A percentile compares a stretch with the other conserved stretches of the same genome.
phyloP scores from a whole-genome alignment of 306 rosid species.

The Sophora flavescens region DNA sequence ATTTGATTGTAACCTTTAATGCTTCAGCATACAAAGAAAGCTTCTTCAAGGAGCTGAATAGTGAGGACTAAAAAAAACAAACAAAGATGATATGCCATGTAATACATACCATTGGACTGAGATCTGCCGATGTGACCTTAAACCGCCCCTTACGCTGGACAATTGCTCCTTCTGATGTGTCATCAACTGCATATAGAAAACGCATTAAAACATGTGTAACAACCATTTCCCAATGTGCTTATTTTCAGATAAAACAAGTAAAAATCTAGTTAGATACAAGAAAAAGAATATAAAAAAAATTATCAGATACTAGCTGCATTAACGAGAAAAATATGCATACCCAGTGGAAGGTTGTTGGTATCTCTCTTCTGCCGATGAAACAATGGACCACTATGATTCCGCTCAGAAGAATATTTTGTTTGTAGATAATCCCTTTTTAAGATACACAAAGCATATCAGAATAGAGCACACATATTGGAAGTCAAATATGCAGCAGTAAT shows the following conservation, averaged over 20 bases:
- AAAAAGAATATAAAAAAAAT: slow-evolving; percentile 31
- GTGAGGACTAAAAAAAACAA: neutral
- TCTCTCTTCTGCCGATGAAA: slow-evolving; percentile 81
- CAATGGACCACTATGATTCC: slow-evolving; percentile 86
- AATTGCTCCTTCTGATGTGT: slow-evolving; percentile 89
- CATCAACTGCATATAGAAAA: slow-evolving; percentile 67
- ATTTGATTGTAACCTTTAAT: slow-evolving; percentile 9
- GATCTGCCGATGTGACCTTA: slow-evolving; percentile 86
- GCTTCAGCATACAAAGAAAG: slow-evolving; percentile 33
- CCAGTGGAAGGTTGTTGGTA: slow-evolving; percentile 63
- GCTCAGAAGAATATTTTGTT: slow-evolving; percentile 64
- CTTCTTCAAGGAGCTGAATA: neutral
- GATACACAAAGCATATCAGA: slow-evolving; percentile 40
- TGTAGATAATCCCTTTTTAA: slow-evolving; percentile 81
- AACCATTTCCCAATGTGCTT: slow-evolving; percentile 29
- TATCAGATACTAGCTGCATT: slow-evolving; percentile 20
- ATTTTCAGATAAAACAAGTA: slow-evolving; percentile 27
- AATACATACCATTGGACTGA: slow-evolving; percentile 77
- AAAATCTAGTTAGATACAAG: slow-evolving; percentile 30
- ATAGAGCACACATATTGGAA: slow-evolving; percentile 21
- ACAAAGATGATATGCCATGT: slow-evolving; percentile 6
- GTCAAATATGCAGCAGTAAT: slow-evolving; percentile 38
- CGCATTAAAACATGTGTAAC: slow-evolving; percentile 1
- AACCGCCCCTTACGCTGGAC: slow-evolving; percentile 90
- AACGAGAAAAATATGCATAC: slow-evolving; percentile 55